Conservation (phyloP, 2,329 filamentous ascomycete species). For the Sphaerulina vaccinii region DNA sequence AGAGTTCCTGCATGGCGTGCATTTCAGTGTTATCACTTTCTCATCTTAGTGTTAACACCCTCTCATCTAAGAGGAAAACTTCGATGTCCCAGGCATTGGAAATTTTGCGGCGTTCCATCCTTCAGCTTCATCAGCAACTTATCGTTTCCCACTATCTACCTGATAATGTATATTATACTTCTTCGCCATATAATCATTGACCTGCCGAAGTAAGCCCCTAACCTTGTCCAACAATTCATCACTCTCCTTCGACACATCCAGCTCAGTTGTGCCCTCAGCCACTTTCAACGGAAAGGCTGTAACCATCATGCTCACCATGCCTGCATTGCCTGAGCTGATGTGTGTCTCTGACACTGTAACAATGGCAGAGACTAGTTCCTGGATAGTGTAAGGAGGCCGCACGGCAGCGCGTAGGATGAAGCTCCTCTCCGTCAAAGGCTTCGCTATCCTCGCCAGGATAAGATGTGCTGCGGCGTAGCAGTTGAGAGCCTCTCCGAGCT, state of each 20-base stretch:
- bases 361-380: constrained; percentile 13
- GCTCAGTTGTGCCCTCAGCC: constrained; percentile 7
- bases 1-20: no score
- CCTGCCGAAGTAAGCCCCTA: neutral
- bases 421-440: constrained; percentile 7
- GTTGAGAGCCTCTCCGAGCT: constrained; percentile 12
- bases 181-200: constrained; percentile 2
- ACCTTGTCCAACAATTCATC: neutral
- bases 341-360: constrained; percentile 12
- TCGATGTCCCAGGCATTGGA: no score
- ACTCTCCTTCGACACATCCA: no score
- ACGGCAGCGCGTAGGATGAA: constrained; percentile 9
- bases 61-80: no score
- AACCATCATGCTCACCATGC: constrained; percentile 14
- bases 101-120: no score
- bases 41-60: no score
- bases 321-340: neutral
- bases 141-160: no score
- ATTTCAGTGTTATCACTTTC: no score
- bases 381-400: constrained; percentile 7
- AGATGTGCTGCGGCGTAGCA: constrained; percentile 14
- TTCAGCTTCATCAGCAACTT: no score
- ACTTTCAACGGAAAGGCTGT: constrained; percentile 13
- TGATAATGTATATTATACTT: constrained; percentile 15
- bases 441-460: constrained; percentile 12